Evolutionary conservation across 1,139 yeast genomes (phyloP).

Genomic region (Magnusiomyces suaveolens): DNA sequence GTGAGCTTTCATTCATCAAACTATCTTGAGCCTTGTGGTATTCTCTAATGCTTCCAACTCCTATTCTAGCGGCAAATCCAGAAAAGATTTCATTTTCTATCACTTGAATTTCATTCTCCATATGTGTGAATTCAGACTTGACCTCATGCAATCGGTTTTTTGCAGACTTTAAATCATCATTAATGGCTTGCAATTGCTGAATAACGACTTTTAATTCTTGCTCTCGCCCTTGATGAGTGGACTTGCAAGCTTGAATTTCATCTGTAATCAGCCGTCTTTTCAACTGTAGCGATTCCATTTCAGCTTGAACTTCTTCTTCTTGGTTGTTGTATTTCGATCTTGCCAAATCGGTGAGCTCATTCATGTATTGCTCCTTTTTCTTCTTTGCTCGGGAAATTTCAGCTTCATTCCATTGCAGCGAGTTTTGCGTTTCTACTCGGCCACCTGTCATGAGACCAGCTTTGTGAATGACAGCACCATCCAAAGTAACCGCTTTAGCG

Average conservation of each 20-base stretch:
- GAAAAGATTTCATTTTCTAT: constrained; percentile 37
- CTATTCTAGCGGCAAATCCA: constrained; percentile 46
- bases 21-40: constrained; percentile 58
- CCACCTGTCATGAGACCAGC: constrained; percentile 96
- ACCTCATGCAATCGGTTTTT: constrained; percentile 22
- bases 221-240: constrained; percentile 45
- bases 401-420: constrained; percentile 61
- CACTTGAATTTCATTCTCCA: constrained; percentile 23
- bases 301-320: constrained; percentile 50
- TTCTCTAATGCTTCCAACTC: constrained; percentile 47
- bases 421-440: constrained; percentile 30
- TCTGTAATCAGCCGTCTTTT: constrained; percentile 45
- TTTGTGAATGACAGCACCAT: constrained; percentile 76
- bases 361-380: constrained; percentile 50
- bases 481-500: constrained; percentile 67
- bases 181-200: constrained; percentile 19
- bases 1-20: constrained; percentile 48
- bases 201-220: constrained; percentile 49
- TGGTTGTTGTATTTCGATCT: constrained; percentile 41
- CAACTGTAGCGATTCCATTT: constrained; percentile 47
- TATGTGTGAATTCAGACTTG: constrained; percentile 25
- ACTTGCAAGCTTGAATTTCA: constrained; percentile 41
- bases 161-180: constrained; percentile 15
- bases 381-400: constrained; percentile 51
- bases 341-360: constrained; percentile 45